Evolutionary conservation across 805 yeast species (phyloP), one percentile per base, ranked within the genome.

Genomic region (Yarrowia yakushimensis): DNA sequence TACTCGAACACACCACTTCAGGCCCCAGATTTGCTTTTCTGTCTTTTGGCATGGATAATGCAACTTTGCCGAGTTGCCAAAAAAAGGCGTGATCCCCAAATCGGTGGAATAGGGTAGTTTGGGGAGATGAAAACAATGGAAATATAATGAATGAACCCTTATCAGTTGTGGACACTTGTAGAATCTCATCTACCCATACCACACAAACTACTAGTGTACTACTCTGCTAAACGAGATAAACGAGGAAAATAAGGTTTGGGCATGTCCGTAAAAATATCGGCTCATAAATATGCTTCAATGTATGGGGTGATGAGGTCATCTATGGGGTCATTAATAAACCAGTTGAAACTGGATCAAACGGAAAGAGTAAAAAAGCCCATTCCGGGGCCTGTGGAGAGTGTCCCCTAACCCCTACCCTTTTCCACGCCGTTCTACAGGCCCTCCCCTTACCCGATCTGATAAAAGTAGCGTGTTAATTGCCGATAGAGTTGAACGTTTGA

Each of bases 201-300:
- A n/a, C n/a, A n/a, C n/a, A n/a, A n/a, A n/a, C n/a, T n/a, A n/a
- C n/a, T n/a, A n/a, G n/a, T n/a, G n/a, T n/a, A n/a, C n/a, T n/a
- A n/a, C n/a, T n/a, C n/a, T n/a, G n/a, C 11, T 48, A 48, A 18
- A 52, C 59, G 59, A 52, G 11, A 10, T 9, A 52, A n/a, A 33
- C 59, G 59, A 52, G 30, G 12, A 13, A 9, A 10, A 25, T 34
- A 36, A 30, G 31, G 22, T 36, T 36, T 31, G 17, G 59, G 25
- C 42, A 52, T 33, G 33, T 52, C 59, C 43, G 59, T 20, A 52
- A 52, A 52, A 52, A 34, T 52, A 52, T 52, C 59, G 59, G 59
- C 59, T 52, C 59, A 52, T 52, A 36, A 36, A 36, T 34, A 52
- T 25, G 13, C 34, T 52, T 52, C 10, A 25, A 30, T 52, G 59